These are phyloP conservation scores for Candida sp. DNA, from an alignment of 1,139 yeast genomes.

Conservation along the genomic window DNA sequence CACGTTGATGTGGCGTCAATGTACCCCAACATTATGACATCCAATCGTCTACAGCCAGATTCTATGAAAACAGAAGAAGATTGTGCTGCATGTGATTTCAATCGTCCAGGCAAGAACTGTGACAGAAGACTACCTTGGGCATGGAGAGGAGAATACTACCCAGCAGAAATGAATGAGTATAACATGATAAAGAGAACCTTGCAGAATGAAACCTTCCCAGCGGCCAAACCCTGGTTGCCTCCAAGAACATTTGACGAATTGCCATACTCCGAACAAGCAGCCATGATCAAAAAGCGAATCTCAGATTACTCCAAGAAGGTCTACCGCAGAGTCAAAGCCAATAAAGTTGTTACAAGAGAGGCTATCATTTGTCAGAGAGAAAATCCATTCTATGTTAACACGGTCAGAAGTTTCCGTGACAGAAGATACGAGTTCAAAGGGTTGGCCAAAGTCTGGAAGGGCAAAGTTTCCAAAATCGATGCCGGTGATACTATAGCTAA, in stretches of 20 bases:
- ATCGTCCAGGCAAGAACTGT: conserved; percentile 93
- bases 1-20: conserved; percentile 99
- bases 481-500: conserved; percentile 57
- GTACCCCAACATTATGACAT: conserved; percentile 99
- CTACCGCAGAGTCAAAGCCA: conserved; percentile 78
- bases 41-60: conserved; percentile 97
- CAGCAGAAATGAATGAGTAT: conserved; percentile 92
- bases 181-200: conserved; percentile 87
- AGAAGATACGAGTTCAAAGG: conserved; percentile 97
- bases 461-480: conserved; percentile 62
- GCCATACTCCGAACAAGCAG: conserved; percentile 78
- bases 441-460: conserved; percentile 93
- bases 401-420: conserved; percentile 94
- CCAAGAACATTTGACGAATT: conserved; percentile 75
- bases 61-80: conserved; percentile 96
- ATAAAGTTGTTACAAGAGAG: conserved; percentile 87
- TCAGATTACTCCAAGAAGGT: conserved; percentile 86
- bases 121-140: conserved; percentile 95
- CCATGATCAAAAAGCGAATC: conserved; percentile 76
- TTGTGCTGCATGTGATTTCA: conserved; percentile 98
- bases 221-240: conserved; percentile 57
- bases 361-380: conserved; percentile 98
- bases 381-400: conserved; percentile 95
- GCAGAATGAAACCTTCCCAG: conserved; percentile 79
- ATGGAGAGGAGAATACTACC: conserved; percentile 97